A percentile compares a stretch with the other conserved stretches of the same genome.
These are phyloP conservation scores for Neonectria faginata DNA, from an alignment of 2,329 filamentous ascomycete species.

Conservation along the genomic window DNA sequence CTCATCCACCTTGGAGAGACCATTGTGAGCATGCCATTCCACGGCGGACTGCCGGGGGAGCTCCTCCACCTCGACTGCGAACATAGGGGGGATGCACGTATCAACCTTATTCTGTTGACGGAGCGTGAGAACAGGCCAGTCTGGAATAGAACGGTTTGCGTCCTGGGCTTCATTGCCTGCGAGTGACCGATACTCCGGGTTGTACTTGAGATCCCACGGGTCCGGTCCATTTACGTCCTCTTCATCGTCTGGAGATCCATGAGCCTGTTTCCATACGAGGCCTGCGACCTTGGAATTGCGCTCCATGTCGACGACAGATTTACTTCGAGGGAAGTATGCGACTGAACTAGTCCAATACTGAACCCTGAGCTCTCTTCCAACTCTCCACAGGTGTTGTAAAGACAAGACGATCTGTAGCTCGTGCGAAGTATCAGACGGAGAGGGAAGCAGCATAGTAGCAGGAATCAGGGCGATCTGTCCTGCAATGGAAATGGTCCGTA, in stretches of 20 bases:
- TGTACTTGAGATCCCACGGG: conserved; percentile 75
- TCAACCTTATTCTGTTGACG: conserved; percentile 52
- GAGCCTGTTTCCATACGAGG: conserved; percentile 61
- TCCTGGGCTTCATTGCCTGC: conserved; percentile 44
- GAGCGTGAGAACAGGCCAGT: conserved; percentile 59
- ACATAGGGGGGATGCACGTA: conserved; percentile 70
- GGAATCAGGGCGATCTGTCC: conserved; percentile 93
- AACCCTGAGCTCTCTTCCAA: conserved; percentile 78
- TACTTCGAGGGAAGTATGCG: conserved; percentile 72
- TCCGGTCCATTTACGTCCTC: conserved; percentile 69
- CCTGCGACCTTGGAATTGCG: conserved; percentile 57
- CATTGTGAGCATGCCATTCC: conserved; percentile 84
- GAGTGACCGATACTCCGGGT: conserved; percentile 60
- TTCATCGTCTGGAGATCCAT: conserved; percentile 57
- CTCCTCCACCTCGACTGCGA: conserved; percentile 79
- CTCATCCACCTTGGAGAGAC: conserved; percentile 57
- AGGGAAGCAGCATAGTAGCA: conserved; percentile 75
- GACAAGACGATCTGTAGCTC: conserved; percentile 74
- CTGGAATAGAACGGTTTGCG: conserved; percentile 56
- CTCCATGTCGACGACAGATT: conserved; percentile 44
- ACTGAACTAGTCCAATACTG: conserved; percentile 81
- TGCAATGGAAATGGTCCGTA: conserved; percentile 73
- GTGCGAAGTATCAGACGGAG: conserved; percentile 54
- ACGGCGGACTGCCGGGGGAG: conserved; percentile 80
- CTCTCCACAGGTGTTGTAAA: conserved; percentile 89